Evolutionary conservation across 208 protist species (phyloP), one percentile per base, ranked within the genome.

Genomic region (Crithidia bombi): DNA sequence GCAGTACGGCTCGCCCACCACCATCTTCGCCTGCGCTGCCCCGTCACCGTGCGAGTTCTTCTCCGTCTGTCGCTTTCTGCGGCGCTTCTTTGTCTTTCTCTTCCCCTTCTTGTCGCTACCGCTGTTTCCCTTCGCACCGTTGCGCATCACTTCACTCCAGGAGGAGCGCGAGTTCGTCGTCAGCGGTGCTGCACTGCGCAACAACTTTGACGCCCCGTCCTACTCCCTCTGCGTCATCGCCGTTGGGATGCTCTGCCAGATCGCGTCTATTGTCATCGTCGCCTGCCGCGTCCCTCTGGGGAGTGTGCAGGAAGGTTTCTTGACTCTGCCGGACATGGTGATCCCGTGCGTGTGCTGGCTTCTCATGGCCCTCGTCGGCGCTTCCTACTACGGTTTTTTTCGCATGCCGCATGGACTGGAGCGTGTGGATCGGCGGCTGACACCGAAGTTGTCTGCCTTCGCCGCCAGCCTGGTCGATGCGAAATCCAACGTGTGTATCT

Each of bases 111-210:
- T 95, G 7, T 89, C 90, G 11, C 54, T 92, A 19, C 85, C 83
- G 32, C 70, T 69, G 46, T 17, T 80, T 17, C 82, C 84, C 17
- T 82, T 87, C 25, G 76, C 85, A 0, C 86, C 87, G 21, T 57
- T 86, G 5, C 83, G 76, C 26, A 78, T 91, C 23, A 81, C 66
- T 3, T 67, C 82, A 2, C 65, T 95, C 47, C 74, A 89, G 36
- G 82, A 90, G 73, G 86, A 95, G 76, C 74, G 90, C 14, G 85
- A 92, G 74, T 95, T 90, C 59, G 87, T 95, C 17, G 85, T 92
- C 15, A 92, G 87, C 56, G 90, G 90, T 28, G 90, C 86, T 3
- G 75, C 78, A 15, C 79, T 95, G n/a, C 73, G 81, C 51, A 76
- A 74, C 28, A 74, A 78, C 67, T 92, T 92, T 64, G 77, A 92